Evolutionary conservation across 2,329 filamentous ascomycete species (phyloP).

Genomic region (Elsinoe ampelina): DNA sequence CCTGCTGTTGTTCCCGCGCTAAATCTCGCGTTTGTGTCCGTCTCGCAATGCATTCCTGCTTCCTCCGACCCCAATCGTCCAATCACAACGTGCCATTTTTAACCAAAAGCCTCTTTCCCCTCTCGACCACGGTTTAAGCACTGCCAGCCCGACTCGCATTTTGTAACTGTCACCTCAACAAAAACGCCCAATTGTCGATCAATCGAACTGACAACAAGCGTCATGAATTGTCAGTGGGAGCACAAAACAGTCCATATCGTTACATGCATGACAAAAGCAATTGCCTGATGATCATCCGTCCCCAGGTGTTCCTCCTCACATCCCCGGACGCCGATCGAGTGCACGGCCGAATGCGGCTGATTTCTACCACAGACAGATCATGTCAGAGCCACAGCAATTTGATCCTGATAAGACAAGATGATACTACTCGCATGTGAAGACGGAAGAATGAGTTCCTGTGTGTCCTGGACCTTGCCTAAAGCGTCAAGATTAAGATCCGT

Average conservation of each 20-base stretch:
- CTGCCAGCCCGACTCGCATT: not conserved
- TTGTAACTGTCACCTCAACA: constrained; percentile 1
- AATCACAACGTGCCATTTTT: not conserved
- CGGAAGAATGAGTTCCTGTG: not conserved
- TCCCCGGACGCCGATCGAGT: constrained; percentile 1
- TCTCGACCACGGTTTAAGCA: constrained; percentile 11
- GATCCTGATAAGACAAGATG: constrained; percentile 8
- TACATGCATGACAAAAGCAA: not conserved
- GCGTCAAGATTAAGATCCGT: too few relatives aligned
- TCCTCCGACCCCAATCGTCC: not conserved
- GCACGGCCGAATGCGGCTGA: not conserved
- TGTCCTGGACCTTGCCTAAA: not conserved
- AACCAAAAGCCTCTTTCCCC: constrained; percentile 7
- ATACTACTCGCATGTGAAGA: not conserved
- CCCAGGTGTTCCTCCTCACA: constrained; percentile 1
- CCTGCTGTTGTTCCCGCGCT: not conserved
- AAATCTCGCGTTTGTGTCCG: not conserved
- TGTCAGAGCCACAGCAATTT: not conserved
- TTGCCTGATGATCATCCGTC: not conserved
- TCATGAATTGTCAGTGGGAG: not conserved
- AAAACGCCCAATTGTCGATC: constrained; percentile 6
- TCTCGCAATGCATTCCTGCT: not conserved
- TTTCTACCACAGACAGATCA: constrained; percentile 2
- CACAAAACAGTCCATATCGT: not conserved
- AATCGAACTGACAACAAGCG: not conserved